Percentiles rank a stretch among this genome's conserved stretches.
Evolutionary conservation across 495 filamentous ascomycete genomes (phyloP).

Genomic region (Penicillium diatomitis): DNA sequence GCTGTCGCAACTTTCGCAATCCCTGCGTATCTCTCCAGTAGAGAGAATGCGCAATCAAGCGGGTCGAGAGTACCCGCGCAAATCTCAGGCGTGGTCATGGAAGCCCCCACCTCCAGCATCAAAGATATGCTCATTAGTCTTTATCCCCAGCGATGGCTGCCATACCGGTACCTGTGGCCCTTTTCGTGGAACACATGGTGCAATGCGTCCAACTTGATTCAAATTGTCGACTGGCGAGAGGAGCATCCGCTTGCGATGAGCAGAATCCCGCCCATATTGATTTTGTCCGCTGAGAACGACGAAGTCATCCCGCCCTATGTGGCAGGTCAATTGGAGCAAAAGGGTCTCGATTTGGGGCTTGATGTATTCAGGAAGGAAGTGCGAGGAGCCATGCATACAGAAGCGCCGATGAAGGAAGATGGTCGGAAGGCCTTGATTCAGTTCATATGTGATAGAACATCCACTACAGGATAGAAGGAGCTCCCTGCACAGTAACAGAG

Average conservation of each 20-base stretch:
- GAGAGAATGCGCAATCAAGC: constrained; percentile 9
- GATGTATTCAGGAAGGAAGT: constrained; percentile 27
- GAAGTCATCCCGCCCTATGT: constrained; percentile 58
- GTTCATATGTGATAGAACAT: constrained; percentile 14
- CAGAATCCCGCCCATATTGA: constrained; percentile 35
- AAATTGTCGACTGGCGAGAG: constrained; percentile 22
- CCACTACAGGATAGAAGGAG: background rate
- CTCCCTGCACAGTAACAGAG: background rate
- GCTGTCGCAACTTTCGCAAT: constrained; percentile 45
- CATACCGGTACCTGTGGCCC: constrained; percentile 54
- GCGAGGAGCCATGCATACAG: constrained; percentile 43
- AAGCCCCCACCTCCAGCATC: constrained; percentile 69
- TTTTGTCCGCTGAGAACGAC: constrained; percentile 56
- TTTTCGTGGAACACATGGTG: constrained; percentile 51
- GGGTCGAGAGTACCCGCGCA: constrained; percentile 7
- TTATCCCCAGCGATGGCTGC: constrained; percentile 77
- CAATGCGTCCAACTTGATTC: constrained; percentile 22
- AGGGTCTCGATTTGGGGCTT: constrained; percentile 23
- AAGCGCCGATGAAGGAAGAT: constrained; percentile 30
- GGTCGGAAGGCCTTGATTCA: constrained; percentile 35
- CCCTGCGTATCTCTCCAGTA: constrained; percentile 29
- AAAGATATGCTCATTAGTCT: constrained; percentile 63
- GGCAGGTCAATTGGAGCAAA: constrained; percentile 35
- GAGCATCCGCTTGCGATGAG: background rate
- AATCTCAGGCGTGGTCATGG: constrained; percentile 51